Conservation (phyloP, 2,329 filamentous ascomycete species). For the Tolypocladium inflatum region DNA sequence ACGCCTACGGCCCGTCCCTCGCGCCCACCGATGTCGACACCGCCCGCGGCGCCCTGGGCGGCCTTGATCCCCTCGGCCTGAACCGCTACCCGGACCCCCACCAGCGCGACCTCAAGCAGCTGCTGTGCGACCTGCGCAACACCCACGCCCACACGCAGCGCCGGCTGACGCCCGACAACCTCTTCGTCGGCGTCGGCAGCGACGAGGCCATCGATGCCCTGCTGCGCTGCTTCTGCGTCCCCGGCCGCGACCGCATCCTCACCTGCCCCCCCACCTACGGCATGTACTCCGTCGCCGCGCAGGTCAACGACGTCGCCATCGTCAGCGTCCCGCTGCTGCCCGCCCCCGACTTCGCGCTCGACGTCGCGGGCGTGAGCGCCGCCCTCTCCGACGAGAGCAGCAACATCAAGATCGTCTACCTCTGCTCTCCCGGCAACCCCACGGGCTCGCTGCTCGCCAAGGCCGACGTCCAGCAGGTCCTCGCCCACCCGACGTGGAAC, state of each 20-base stretch:
- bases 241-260: constrained; percentile 80
- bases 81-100: constrained; percentile 97
- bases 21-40: constrained; percentile 36
- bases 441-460: constrained; percentile 74
- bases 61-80: constrained; percentile 66
- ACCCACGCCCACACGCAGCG: constrained; percentile 70
- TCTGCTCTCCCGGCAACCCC: constrained; percentile 93
- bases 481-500: constrained; percentile 89
- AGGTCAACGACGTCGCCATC: constrained; percentile 84
- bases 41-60: constrained; percentile 23
- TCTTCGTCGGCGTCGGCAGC: constrained; percentile 92
- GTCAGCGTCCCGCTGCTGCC: constrained; percentile 76
- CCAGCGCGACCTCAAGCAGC: constrained; percentile 76
- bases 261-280: constrained; percentile 96
- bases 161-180: constrained; percentile 65
- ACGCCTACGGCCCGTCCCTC: constrained; percentile 82
- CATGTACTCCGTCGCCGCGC: constrained; percentile 93
- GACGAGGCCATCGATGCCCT: constrained; percentile 96
- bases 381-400: constrained; percentile 43
- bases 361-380: constrained; percentile 58
- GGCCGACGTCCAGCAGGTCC: constrained; percentile 59
- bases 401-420: constrained; percentile 78
- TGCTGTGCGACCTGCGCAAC: constrained; percentile 80
- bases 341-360: constrained; percentile 63
- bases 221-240: constrained; percentile 84